Evolutionary conservation across 2,329 filamentous ascomycete genomes (phyloP).

Genomic region (Cercospora sojina): DNA sequence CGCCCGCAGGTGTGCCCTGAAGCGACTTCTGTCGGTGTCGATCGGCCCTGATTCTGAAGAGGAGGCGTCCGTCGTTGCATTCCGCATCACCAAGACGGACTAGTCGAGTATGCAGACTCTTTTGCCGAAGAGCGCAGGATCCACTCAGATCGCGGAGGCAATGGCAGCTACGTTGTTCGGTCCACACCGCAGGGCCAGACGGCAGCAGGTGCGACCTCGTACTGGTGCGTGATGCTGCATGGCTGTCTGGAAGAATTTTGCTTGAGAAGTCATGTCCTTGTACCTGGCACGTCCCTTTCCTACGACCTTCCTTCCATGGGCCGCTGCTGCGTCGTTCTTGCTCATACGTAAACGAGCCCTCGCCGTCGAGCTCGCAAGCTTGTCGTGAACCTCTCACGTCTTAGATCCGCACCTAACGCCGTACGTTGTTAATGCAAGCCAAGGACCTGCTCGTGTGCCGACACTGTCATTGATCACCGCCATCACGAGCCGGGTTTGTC

Average conservation of each 20-base stretch:
- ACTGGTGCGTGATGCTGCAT: background rate
- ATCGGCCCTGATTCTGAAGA: background rate
- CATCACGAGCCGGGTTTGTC: background rate
- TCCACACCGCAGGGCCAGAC: slow-evolving; percentile 4
- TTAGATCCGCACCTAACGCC: slow-evolving; percentile 14
- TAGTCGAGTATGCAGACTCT: slow-evolving; percentile 4
- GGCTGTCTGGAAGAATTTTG: background rate
- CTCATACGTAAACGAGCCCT: background rate
- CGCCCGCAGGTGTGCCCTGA: background rate
- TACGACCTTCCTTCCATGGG: background rate
- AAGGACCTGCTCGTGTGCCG: background rate
- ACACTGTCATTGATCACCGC: background rate
- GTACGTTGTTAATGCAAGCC: slow-evolving; percentile 10
- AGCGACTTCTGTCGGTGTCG: background rate
- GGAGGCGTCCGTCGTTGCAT: slow-evolving; percentile 7
- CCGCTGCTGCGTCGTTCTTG: background rate
- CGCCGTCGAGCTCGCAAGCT: slow-evolving; percentile 8
- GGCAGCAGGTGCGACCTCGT: slow-evolving; percentile 4
- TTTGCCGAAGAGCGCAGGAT: slow-evolving; percentile 8
- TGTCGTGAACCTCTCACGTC: slow-evolving; percentile 2
- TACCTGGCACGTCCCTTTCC: background rate
- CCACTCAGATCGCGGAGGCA: slow-evolving; percentile 7
- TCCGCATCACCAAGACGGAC: background rate
- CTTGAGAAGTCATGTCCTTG: background rate
- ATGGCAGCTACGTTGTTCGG: slow-evolving; percentile 9